Percentiles rank a stretch among this genome's conserved stretches.
phyloP scores from a whole-genome alignment of 2,329 filamentous ascomycete species.

The Exophiala lecanii-corni region DNA sequence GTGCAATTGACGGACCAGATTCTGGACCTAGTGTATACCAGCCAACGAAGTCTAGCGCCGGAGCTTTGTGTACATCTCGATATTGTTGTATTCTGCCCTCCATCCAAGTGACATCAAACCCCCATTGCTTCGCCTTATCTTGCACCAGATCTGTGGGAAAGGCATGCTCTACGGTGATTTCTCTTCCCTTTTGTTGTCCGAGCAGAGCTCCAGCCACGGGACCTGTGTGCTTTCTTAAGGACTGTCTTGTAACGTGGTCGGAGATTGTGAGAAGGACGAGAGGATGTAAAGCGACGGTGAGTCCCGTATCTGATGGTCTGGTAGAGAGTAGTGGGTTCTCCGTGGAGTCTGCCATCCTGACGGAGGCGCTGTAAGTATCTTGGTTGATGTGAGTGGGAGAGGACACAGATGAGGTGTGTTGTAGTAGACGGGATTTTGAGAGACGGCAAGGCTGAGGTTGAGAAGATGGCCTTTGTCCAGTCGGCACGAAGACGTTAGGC shows the following conservation, averaged over 20 bases:
- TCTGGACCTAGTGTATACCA: constrained; percentile 80
- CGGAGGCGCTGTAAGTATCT: too few relatives aligned
- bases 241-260: constrained; percentile 91
- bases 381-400: not conserved
- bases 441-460: too few relatives aligned
- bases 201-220: constrained; percentile 84
- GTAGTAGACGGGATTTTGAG: too few relatives aligned
- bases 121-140: constrained; percentile 51
- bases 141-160: constrained; percentile 69
- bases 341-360: constrained; percentile 44
- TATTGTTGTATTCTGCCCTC: constrained; percentile 76
- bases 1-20: constrained; percentile 62
- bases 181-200: constrained; percentile 83
- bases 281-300: constrained; percentile 82
- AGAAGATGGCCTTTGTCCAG: too few relatives aligned
- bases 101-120: constrained; percentile 70
- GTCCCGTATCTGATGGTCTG: constrained; percentile 66
- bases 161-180: constrained; percentile 87
- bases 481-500: too few relatives aligned
- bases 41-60: constrained; percentile 78
- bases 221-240: constrained; percentile 66
- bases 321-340: constrained; percentile 59
- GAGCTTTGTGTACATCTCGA: constrained; percentile 80
- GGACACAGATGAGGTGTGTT: not conserved
- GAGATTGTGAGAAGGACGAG: constrained; percentile 94